Evolutionary conservation across 1,139 yeast genomes (phyloP).

Genomic region (Kurtzmaniella quercitrusa): DNA sequence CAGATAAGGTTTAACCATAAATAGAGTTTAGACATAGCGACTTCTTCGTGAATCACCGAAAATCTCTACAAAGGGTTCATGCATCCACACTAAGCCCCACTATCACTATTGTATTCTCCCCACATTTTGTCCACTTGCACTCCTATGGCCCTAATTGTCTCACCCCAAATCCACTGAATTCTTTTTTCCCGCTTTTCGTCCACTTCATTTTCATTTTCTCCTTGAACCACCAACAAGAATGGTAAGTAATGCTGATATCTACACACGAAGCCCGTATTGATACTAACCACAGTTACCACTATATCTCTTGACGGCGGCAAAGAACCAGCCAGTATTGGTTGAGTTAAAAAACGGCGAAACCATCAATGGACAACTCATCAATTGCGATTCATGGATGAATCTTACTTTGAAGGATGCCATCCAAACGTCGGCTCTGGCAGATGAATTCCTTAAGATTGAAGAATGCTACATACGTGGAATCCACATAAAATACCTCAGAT

Average conservation of each 20-base stretch:
- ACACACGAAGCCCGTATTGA: background rate
- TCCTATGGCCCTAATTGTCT: no score
- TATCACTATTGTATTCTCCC: no score
- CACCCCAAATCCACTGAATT: background rate
- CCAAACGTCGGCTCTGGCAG: constrained; percentile 68
- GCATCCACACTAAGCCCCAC: no score
- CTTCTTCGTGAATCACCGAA: no score
- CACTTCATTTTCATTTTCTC: background rate
- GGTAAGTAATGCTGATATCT: background rate
- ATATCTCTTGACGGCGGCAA: constrained; percentile 84
- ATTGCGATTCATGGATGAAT: constrained; percentile 97
- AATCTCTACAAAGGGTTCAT: no score
- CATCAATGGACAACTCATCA: constrained; percentile 75
- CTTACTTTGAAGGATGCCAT: constrained; percentile 76
- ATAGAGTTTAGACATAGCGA: no score
- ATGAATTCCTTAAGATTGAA: constrained; percentile 59
- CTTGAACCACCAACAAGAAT: background rate
- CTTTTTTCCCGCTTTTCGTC: background rate
- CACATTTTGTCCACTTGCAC: no score
- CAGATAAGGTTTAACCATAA: no score
- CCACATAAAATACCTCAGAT: constrained; percentile 50
- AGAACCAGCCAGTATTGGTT: constrained; percentile 81
- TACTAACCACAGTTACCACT: constrained; percentile 66
- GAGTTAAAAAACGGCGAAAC: constrained; percentile 93
- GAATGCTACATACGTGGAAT: constrained; percentile 86